Base-by-base conservation (phyloP, 1,139 yeast genomes). In the Nematodospora anomalae region DNA sequence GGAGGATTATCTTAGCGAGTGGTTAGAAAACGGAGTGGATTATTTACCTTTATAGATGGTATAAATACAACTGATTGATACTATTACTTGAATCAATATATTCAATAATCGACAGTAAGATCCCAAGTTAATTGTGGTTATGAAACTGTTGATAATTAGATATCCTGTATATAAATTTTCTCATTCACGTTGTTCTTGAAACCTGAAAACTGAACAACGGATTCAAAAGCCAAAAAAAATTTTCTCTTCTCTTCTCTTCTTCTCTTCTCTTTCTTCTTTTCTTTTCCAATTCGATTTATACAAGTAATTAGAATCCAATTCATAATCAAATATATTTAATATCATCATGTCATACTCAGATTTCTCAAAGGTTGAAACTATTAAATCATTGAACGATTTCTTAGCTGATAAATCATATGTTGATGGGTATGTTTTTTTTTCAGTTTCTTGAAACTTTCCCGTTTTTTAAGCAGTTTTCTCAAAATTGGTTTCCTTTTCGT, bases 331-430 rank as follows among this genome's bases (percentile, higher is more conserved):
- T n/a, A n/a, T n/a, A n/a, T n/a, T n/a, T n/a, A n/a, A 18, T 18
- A 18, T 18, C 14, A 44, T 21, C 55, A 83, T 83, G 90, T 79
- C 90, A 61, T 82, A 76, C 77, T 65, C 88, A 47, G 88, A 83
- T 64, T 83, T 83, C 79, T 77, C 89, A 52, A 82, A 81, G 69
- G 75, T 79, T 58, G 89, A 82, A 71, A 76, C 97, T 64, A 71
- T 90, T 64, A 74, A 84, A 69, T 75, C 88, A 65, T 85, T 90
- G 67, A 83, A 89, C 86, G 76, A 77, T 57, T 82, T 78, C 79
- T 82, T 90, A 71, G 87, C 83, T 69, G 90, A 85, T 73, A 86
- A 88, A 79, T 84, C 95, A 52, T 89, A 88, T 85, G 64, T 89
- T 58, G 92, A 86, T 66, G 96, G 96, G 95, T 87, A 83, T 67